Conservation (phyloP, 192 early-diverging fungal genomes). For the Cladochytrium replicatum region DNA sequence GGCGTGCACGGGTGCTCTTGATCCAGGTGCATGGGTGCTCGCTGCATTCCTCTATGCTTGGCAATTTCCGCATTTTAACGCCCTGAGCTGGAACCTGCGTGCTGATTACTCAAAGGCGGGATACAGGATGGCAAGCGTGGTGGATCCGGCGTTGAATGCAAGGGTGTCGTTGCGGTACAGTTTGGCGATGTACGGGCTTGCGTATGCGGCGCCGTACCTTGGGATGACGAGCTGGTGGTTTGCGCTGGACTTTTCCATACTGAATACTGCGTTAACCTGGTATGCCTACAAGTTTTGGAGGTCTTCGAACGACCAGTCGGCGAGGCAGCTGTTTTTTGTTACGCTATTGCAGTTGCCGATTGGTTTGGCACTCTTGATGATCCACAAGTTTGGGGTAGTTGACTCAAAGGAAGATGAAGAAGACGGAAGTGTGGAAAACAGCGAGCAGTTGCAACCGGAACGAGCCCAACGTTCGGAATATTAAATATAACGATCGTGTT, state of each 20-base stretch:
- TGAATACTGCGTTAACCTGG: conserved; percentile 65
- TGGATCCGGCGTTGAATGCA: conserved; percentile 77
- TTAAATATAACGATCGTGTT: no score
- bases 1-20: conserved; percentile 66
- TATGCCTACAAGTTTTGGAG: conserved; percentile 74
- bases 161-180: conserved; percentile 77
- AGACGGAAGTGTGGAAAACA: no score
- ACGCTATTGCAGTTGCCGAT: conserved; percentile 84
- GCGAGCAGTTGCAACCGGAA: no score
- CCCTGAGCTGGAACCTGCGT: conserved; percentile 80
- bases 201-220: conserved; percentile 44
- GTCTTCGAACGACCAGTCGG: conserved; percentile 64
- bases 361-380: conserved; percentile 75
- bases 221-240: conserved; percentile 74
- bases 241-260: conserved; percentile 57
- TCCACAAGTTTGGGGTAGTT: conserved; percentile 84
- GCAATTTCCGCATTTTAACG: conserved; percentile 99
- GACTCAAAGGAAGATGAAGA: conserved; percentile 11
- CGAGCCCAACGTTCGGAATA: no score
- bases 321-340: conserved; percentile 83
- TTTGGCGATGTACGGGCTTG: conserved; percentile 62
- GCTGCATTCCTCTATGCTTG: conserved; percentile 79
- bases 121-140: conserved; percentile 89
- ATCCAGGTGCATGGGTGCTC: conserved; percentile 70
- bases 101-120: conserved; percentile 95